Evolutionary conservation across 1,139 yeast genomes (phyloP).

Genomic region (Suhomyces panamericanus): DNA sequence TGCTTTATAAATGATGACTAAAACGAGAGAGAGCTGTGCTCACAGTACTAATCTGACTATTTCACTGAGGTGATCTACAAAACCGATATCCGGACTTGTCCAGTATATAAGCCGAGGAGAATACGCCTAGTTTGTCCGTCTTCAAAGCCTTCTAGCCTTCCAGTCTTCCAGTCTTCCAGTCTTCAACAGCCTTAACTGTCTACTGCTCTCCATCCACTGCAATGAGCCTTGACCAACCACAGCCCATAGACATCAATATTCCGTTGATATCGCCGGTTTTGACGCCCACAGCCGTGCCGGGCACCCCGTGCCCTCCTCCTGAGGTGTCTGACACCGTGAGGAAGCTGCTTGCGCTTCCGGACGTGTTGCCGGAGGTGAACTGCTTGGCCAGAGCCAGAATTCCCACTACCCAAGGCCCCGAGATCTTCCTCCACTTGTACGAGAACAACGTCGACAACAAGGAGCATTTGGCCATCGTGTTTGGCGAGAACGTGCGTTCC

Average conservation of each 20-base stretch:
- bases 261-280: constrained; percentile 40
- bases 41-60: background rate
- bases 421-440: constrained; percentile 87
- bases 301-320: constrained; percentile 22
- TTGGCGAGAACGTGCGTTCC: constrained; percentile 89
- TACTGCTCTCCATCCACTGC: background rate
- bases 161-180: no score
- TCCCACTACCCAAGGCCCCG: constrained; percentile 92
- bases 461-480: constrained; percentile 96
- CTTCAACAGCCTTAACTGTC: no score
- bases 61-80: background rate
- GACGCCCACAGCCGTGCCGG: constrained; percentile 27
- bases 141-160: no score
- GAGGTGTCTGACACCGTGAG: constrained; percentile 24
- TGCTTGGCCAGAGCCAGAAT: constrained; percentile 92
- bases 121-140: no score
- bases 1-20: background rate
- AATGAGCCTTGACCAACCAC: constrained; percentile 10
- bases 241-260: constrained; percentile 25
- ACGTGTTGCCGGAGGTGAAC: constrained; percentile 63
- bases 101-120: background rate
- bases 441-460: constrained; percentile 82
- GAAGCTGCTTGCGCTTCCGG: constrained; percentile 21
- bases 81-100: constrained; percentile 3
- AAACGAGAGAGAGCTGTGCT: background rate